These are phyloP conservation scores for Neobulgaria alba DNA, from an alignment of 2,329 filamentous ascomycete genomes.

Conservation along the genomic window DNA sequence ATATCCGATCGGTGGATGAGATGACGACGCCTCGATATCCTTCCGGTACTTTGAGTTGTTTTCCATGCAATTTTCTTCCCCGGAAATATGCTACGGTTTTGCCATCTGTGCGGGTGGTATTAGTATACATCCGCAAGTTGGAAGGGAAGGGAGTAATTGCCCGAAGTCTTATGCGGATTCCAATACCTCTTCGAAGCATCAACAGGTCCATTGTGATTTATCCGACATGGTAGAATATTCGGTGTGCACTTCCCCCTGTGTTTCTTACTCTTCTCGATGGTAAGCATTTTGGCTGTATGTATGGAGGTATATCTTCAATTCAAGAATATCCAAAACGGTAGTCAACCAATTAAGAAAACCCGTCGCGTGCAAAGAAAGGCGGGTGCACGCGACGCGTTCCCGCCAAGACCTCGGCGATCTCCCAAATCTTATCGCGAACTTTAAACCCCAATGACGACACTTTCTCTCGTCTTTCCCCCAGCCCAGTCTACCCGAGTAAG, in stretches of 20 bases:
- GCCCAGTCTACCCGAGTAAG: too few relatives aligned
- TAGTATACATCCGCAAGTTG: neutral
- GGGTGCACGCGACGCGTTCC: too few relatives aligned
- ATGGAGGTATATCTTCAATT: too few relatives aligned
- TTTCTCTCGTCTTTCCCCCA: too few relatives aligned
- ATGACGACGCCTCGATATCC: slow-evolving; percentile 60
- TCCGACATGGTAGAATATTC: slow-evolving; percentile 71
- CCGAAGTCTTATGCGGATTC: slow-evolving; percentile 45
- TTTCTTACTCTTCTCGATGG: slow-evolving; percentile 21
- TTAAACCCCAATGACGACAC: too few relatives aligned
- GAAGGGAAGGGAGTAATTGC: slow-evolving; percentile 23
- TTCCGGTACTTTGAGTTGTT: slow-evolving; percentile 56
- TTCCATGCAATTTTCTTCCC: slow-evolving; percentile 69
- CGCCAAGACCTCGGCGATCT: too few relatives aligned
- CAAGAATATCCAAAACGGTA: too few relatives aligned
- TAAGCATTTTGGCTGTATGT: slow-evolving; percentile 16
- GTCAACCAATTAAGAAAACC: too few relatives aligned
- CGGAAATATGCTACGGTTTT: slow-evolving; percentile 60
- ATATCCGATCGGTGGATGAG: slow-evolving; percentile 35
- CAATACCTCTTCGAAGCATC: slow-evolving; percentile 60
- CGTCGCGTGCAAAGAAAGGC: too few relatives aligned
- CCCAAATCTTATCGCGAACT: too few relatives aligned
- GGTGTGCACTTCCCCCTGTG: slow-evolving; percentile 30
- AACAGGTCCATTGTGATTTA: slow-evolving; percentile 70
- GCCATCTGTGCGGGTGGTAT: slow-evolving; percentile 34